Conservation (phyloP, 352 stramenopile genomes). For the Phytophthora constricta region DNA sequence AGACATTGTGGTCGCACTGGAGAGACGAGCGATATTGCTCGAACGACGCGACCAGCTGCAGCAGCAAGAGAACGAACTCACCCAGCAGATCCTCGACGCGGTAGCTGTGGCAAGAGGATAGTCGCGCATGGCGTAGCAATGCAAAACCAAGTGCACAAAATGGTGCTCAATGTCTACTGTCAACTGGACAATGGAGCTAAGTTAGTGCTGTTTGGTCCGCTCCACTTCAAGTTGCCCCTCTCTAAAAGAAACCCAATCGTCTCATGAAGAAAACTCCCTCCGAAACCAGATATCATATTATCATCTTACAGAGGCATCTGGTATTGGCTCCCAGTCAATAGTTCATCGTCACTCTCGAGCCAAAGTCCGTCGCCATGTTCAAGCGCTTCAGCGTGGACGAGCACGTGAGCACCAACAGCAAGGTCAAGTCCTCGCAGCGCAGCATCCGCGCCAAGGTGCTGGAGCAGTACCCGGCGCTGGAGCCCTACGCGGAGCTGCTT, state of each 20-base stretch:
- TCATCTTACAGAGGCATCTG: too few relatives aligned
- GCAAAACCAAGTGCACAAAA: too few relatives aligned
- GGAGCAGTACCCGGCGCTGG: conserved; percentile 93
- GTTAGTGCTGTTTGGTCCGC: too few relatives aligned
- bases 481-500: conserved; percentile 87
- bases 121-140: background rate
- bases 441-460: conserved; percentile 94
- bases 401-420: conserved; percentile 95
- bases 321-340: background rate
- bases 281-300: too few relatives aligned
- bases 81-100: conserved; percentile 34
- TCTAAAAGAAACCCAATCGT: background rate
- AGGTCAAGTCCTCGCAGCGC: conserved; percentile 97
- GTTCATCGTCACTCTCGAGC: too few relatives aligned
- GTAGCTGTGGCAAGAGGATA: conserved; percentile 14
- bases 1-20: conserved; percentile 35
- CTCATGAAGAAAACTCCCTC: too few relatives aligned
- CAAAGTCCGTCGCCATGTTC: conserved; percentile 86
- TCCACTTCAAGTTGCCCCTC: too few relatives aligned
- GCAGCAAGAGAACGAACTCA: conserved; percentile 28
- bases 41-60: conserved; percentile 30
- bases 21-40: conserved; percentile 33
- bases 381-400: conserved; percentile 95
- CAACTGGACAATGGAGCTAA: too few relatives aligned
- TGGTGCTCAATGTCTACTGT: too few relatives aligned